These are phyloP conservation scores for Auriculariales sp. DNA, from an alignment of 768 basidiomycete genomes.

Conservation along the genomic window DNA sequence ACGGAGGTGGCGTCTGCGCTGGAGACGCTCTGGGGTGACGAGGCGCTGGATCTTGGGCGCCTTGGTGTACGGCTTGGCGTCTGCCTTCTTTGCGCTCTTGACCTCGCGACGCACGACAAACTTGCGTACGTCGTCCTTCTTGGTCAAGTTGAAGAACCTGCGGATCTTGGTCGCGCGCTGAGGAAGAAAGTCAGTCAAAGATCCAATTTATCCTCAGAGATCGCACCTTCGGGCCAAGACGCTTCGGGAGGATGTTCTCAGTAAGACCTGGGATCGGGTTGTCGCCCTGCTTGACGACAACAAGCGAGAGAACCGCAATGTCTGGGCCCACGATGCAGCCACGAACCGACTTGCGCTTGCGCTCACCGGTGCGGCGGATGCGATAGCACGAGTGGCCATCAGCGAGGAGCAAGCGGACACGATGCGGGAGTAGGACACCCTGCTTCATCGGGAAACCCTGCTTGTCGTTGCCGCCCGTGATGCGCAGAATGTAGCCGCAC, in stretches of 20 bases:
- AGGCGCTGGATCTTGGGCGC: conserved; percentile 98
- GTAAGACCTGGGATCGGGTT: conserved; percentile 81
- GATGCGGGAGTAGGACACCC: conserved; percentile 88
- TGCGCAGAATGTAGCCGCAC: conserved; percentile 92
- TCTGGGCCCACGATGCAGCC: conserved; percentile 97
- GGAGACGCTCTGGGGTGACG: conserved; percentile 88
- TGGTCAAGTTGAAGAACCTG: conserved; percentile 91
- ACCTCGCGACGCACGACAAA: conserved; percentile 93
- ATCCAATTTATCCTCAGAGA: too few species aligned
- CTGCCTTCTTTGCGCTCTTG: conserved; percentile 72
- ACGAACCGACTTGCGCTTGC: conserved; percentile 97
- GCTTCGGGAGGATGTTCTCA: conserved; percentile 83
- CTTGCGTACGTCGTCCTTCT: conserved; percentile 97
- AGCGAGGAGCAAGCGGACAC: conserved; percentile 84
- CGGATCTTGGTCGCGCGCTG: conserved; percentile 95
- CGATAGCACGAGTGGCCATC: conserved; percentile 99
- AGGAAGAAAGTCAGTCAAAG: too few species aligned
- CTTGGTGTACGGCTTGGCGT: conserved; percentile 91
- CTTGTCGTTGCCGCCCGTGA: conserved; percentile 98
- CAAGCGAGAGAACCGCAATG: conserved; percentile 84
- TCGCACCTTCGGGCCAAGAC: conserved; percentile 96
- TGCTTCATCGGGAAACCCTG: conserved; percentile 99
- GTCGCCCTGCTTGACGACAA: conserved; percentile 95
- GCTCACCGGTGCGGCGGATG: conserved; percentile 79
- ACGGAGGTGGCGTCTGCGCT: conserved; percentile 86